Evolutionary conservation across 352 stramenopile species (phyloP).

Genomic region (Phytophthora tubulina): DNA sequence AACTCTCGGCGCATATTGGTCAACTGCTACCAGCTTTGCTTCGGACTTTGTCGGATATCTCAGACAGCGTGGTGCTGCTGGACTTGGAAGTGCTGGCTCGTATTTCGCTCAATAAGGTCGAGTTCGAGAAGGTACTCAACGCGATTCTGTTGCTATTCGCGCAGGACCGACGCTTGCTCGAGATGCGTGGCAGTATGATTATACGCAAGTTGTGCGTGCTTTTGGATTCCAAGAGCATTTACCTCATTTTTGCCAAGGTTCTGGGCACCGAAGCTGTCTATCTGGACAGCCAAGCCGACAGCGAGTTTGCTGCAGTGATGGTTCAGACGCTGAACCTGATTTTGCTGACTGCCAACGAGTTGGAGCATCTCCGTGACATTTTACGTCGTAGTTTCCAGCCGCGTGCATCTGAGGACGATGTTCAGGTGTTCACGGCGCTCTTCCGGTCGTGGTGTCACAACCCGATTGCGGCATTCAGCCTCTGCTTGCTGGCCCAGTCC

Average conservation of each 20-base stretch:
- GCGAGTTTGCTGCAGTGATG: constrained; percentile 98
- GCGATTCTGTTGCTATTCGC: constrained; percentile 96
- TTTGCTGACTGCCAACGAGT: constrained; percentile 97
- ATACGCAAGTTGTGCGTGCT: constrained; percentile 98
- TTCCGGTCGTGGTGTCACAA: constrained; percentile 98
- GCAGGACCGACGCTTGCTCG: constrained; percentile 83
- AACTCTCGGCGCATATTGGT: constrained; percentile 94
- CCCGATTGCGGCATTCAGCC: constrained; percentile 96
- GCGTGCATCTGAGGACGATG: constrained; percentile 73
- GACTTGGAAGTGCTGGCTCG: constrained; percentile 96
- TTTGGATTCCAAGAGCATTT: constrained; percentile 98
- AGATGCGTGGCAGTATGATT: constrained; percentile 98
- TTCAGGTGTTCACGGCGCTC: constrained; percentile 84
- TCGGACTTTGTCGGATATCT: constrained; percentile 95
- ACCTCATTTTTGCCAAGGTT: constrained; percentile 97
- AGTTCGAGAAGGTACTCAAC: constrained; percentile 95
- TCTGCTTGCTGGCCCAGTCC: constrained; percentile 98
- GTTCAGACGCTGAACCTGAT: constrained; percentile 99
- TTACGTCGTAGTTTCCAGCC: constrained; percentile 83
- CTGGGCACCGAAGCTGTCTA: constrained; percentile 77
- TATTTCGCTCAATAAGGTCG: constrained; percentile 93
- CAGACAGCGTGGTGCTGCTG: constrained; percentile 97
- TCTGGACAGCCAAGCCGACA: constrained; percentile 66
- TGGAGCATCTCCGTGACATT: constrained; percentile 90
- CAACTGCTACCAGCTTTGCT: constrained; percentile 96